Conservation (phyloP, 495 filamentous ascomycete species). For the Lophium mytilinum region DNA sequence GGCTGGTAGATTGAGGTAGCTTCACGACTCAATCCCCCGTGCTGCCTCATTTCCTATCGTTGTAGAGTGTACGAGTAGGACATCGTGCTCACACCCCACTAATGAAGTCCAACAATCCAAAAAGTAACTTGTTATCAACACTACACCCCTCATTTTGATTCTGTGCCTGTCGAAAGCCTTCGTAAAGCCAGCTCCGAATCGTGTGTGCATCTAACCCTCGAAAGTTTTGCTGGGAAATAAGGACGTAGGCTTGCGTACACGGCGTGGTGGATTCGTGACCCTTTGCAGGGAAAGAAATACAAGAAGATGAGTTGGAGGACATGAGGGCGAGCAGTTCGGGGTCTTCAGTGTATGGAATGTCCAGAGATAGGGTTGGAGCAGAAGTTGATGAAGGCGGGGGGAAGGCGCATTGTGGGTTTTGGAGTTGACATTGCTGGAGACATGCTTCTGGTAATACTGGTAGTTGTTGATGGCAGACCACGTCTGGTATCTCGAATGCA, state of each 20-base stretch:
- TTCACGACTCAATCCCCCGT: no score
- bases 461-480: no score
- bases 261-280: slow-evolving; percentile 15
- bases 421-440: no score
- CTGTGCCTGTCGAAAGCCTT: slow-evolving; percentile 18
- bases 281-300: slow-evolving; percentile 6
- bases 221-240: slow-evolving; percentile 21
- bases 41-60: no score
- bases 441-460: no score
- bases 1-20: no score
- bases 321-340: neutral
- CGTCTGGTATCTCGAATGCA: no score
- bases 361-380: no score
- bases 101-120: slow-evolving; percentile 22
- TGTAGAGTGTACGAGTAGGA: no score
- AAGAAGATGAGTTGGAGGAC: slow-evolving; percentile 4
- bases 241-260: slow-evolving; percentile 20
- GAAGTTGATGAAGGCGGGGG: no score
- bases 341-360: neutral
- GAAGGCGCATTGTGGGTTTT: no score
- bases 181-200: slow-evolving; percentile 14
- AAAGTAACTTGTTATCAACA: slow-evolving; percentile 20
- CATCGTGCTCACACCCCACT: slow-evolving; percentile 2
- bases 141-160: slow-evolving; percentile 19
- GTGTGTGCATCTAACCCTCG: slow-evolving; percentile 15